Percentiles rank a stretch among this genome's conserved stretches.
phyloP scores from a whole-genome alignment of 441 rosid genomes.

The Adansonia rubrostipa region DNA sequence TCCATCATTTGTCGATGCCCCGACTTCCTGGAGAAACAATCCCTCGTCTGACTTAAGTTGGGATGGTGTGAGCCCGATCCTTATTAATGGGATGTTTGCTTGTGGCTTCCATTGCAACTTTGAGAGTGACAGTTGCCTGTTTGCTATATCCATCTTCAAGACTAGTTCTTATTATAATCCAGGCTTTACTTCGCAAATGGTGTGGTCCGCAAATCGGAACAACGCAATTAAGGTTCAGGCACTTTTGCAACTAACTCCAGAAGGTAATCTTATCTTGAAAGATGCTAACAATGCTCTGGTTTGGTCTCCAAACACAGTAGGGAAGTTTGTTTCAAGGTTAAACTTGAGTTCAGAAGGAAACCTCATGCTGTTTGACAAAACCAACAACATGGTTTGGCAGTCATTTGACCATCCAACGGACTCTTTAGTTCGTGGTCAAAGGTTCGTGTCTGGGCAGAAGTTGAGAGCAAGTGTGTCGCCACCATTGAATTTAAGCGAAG shows the following conservation, averaged over 20 bases:
- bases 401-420: constrained; percentile 26
- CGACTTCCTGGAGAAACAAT: background rate
- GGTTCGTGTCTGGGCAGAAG: constrained; percentile 12
- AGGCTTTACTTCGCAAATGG: background rate
- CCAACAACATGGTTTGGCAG: constrained; percentile 17
- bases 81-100: constrained; percentile 2
- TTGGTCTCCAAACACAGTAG: background rate
- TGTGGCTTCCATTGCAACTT: constrained; percentile 18
- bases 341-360: constrained; percentile 19
- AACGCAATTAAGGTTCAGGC: background rate
- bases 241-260: background rate
- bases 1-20: background rate
- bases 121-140: background rate
- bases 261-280: background rate
- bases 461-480: background rate
- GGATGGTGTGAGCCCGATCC: constrained; percentile 12
- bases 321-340: background rate
- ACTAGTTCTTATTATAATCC: background rate
- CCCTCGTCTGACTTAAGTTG: background rate
- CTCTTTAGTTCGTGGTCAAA: constrained; percentile 20
- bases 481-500: background rate
- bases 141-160: constrained; percentile 18
- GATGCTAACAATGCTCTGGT: background rate
- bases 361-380: constrained; percentile 15
- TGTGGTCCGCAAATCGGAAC: constrained; percentile 27